phyloP scores from a whole-genome alignment of 805 yeast species.

The Candida golubevii region DNA sequence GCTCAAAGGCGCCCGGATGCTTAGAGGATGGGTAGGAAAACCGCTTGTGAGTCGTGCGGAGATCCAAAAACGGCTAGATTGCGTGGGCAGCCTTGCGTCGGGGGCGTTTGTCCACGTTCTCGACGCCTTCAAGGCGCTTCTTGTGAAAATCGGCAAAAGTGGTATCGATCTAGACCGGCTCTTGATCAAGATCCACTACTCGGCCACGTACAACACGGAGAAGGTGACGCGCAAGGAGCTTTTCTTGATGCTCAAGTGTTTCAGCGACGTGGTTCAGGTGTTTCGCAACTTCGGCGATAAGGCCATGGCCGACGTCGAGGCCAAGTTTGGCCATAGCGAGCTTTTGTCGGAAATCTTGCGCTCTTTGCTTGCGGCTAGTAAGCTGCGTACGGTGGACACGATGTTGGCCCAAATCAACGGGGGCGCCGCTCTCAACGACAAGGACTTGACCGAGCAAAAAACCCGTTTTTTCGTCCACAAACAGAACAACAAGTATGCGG shows the following conservation, averaged over 20 bases:
- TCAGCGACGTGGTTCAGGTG: conserved; percentile 31
- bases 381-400: conserved; percentile 26
- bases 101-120: conserved; percentile 28
- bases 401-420: conserved; percentile 50
- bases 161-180: conserved; percentile 57
- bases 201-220: conserved; percentile 25
- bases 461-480: conserved; percentile 39
- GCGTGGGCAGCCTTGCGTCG: conserved; percentile 35
- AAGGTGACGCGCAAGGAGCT: conserved; percentile 57
- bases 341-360: conserved; percentile 37
- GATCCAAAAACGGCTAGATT: conserved; percentile 60
- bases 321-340: conserved; percentile 25
- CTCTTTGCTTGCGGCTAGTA: conserved; percentile 31
- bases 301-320: conserved; percentile 9
- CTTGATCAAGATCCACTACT: conserved; percentile 56
- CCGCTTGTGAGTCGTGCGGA: conserved; percentile 57
- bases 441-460: conserved; percentile 41
- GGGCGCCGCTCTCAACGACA: conserved; percentile 47
- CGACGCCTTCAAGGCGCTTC: conserved; percentile 26
- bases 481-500: conserved; percentile 30
- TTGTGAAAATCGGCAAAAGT: conserved; percentile 25
- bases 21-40: conserved; percentile 67
- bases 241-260: conserved; percentile 46
- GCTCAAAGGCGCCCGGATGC: conserved; percentile 62
- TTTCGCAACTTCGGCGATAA: conserved; percentile 15